phyloP scores from a whole-genome alignment of 2,329 filamentous ascomycete species.

The Xylariaceae sp. region DNA sequence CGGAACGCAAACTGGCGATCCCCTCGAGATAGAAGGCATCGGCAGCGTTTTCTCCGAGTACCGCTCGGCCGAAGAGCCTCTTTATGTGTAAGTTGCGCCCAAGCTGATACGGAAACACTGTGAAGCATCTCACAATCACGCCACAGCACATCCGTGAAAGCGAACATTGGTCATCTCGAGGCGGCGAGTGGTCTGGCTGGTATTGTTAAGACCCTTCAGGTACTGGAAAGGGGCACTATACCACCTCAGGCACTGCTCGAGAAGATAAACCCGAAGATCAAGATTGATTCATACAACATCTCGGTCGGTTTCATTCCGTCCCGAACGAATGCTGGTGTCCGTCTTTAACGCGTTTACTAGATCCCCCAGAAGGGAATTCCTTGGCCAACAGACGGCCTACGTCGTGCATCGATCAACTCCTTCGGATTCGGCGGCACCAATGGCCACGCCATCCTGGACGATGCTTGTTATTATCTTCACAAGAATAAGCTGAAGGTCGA shows the following conservation, averaged over 20 bases:
- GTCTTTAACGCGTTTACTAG: slow-evolving; percentile 17
- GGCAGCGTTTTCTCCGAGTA: too few relatives aligned
- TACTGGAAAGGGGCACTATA: slow-evolving; percentile 31
- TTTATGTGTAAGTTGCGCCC: too few relatives aligned
- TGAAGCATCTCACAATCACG: too few relatives aligned
- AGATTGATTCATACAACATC: slow-evolving; percentile 23
- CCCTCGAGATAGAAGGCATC: too few relatives aligned
- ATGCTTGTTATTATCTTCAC: slow-evolving; percentile 24
- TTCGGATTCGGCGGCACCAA: slow-evolving; percentile 31
- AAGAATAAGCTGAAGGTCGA: slow-evolving; percentile 16
- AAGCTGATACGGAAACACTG: too few relatives aligned
- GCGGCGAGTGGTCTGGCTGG: too few relatives aligned
- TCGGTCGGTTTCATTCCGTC: slow-evolving; percentile 14
- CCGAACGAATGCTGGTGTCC: not conserved
- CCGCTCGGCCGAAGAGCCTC: too few relatives aligned
- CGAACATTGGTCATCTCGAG: too few relatives aligned
- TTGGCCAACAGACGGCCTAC: slow-evolving; percentile 35
- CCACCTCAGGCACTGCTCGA: slow-evolving; percentile 30
- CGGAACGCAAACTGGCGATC: too few relatives aligned
- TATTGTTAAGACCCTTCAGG: slow-evolving; percentile 32
- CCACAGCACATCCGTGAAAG: too few relatives aligned
- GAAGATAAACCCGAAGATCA: slow-evolving; percentile 26
- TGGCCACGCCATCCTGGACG: slow-evolving; percentile 26
- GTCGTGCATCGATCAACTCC: slow-evolving; percentile 31
- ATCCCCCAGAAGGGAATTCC: slow-evolving; percentile 21